These are phyloP conservation scores for Penicillium mononematosum DNA, from an alignment of 495 filamentous ascomycete genomes.

Conservation along the genomic window DNA sequence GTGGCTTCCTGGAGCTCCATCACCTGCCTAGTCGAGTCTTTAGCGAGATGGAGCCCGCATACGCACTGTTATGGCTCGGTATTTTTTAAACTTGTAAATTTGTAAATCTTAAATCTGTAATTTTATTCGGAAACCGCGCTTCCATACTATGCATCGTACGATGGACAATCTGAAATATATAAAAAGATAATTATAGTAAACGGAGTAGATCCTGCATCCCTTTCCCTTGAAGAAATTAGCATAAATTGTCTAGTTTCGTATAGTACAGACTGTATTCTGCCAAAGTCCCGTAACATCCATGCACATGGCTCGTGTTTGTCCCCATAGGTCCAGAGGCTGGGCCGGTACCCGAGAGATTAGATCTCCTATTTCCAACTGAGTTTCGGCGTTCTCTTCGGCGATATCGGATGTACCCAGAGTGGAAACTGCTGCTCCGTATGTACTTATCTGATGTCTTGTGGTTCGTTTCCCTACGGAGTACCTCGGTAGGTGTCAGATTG, in stretches of 20 bases:
- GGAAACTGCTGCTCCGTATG: neutral
- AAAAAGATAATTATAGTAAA: neutral
- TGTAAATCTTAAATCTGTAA: neutral
- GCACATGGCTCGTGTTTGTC: neutral
- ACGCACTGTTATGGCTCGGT: constrained; percentile 4
- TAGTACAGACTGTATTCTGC: neutral
- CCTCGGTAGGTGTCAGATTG: neutral
- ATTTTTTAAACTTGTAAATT: neutral
- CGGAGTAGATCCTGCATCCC: neutral
- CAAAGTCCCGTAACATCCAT: no score
- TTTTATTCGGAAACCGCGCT: neutral
- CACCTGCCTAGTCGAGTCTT: constrained; percentile 12
- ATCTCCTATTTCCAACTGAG: neutral
- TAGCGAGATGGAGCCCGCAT: constrained; percentile 10
- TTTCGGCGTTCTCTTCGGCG: constrained; percentile 5
- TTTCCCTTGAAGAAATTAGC: neutral
- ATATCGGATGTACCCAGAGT: constrained; percentile 6
- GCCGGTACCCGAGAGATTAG: constrained; percentile 8
- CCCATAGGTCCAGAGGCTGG: neutral
- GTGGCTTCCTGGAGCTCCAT: neutral
- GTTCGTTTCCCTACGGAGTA: neutral
- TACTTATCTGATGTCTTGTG: neutral
- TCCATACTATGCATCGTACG: neutral
- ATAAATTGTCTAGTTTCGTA: neutral
- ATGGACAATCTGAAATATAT: neutral